Base-by-base conservation (phyloP, 441 rosid species). In the Erodium texanum region DNA sequence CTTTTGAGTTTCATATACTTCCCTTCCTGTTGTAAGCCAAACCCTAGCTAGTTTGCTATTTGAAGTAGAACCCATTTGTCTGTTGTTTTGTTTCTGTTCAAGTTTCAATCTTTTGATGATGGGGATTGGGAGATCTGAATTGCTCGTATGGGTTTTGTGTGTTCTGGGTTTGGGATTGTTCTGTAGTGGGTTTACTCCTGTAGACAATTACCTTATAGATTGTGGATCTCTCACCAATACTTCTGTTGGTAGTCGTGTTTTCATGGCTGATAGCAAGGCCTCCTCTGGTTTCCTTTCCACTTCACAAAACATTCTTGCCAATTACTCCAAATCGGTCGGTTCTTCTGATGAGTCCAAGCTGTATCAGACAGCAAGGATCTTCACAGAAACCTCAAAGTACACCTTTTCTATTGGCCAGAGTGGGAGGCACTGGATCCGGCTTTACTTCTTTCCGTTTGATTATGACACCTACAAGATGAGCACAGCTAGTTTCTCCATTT, bases 371-470 rank as follows among this genome's bases (percentile, higher is more conserved):
- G 97, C 94, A 0, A 79, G 85, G 66, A 70, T 93, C 34, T 85
- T 87, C 84, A 20, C 62, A 20, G 68, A 69, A 38, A 24, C 70
- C 62, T 83, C 92, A 48, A 34, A 0, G 2, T 93, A 78, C 76
- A 73, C 78, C 0, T 90, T 90, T 41, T 65, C 82, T 1, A 77
- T 93, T 71, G 66, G 72, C 58, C 70, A 81, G 66, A 72, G 43
- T 3, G 97, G 96, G 18, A 75, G 93, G 67, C 84, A 82, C 77
- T 82, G 80, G 77, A 72, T 93, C 68, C 96, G 98, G 43, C 88
- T 93, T 41, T 82, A 93, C 79, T 84, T 93, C 78, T 81, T 62
- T 72, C 94, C 94, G 14, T 84, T 85, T 23, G 72, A 61, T 12
- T 66, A 68, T 24, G 41, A 69, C 61, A 68, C 74, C 20, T 81